Base-by-base conservation (phyloP, 441 rosid species). In the Bocquillonia castaneifolia region DNA sequence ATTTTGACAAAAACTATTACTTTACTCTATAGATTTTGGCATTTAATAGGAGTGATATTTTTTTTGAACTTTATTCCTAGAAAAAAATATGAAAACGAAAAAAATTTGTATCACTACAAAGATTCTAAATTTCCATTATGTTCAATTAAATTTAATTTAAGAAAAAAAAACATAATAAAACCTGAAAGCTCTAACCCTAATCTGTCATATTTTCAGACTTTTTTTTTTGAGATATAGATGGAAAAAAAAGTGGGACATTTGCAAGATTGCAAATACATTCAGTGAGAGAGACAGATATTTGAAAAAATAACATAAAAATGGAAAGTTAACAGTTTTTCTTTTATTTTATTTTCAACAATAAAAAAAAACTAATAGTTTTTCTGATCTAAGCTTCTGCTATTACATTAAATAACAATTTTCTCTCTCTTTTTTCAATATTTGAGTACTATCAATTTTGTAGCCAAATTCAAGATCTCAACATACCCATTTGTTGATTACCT, bases 101-200 rank as follows among this genome's bases (percentile, higher is more conserved):
- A 10, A 47, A 12, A 17, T 6, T 47, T 3, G 10, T n/a, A 2
- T 42, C 26, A 50, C 14, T 45, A 12, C 36, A 15, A 31, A 28
- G 25, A 10, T 20, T 17, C 26, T 18, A 47, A 18, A 17, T 47
- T 4, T 20, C 26, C 14, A 34, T 61, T 20, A 3, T 47, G 51
- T 47, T 47, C 6, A 47, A 8, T n/a, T n/a, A n/a, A n/a, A n/a
- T 47, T 18, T 18, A 7, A 47, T 17, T 18, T 9, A 8, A 47
- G 22, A 47, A 17, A 47, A 5, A 18, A 47, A 18, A 47, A 18
- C 51, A 47, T 20, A 40, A 51, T 65, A 66, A 42, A 3, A 14
- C 20, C 64, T 20, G 58, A 28, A 40, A 57, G 26, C 45, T 60
- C 65, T 47, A 61, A 69, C 28, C 71, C 62, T 32, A 47, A 42